phyloP scores from a whole-genome alignment of 495 filamentous ascomycete genomes.

The Aspergillus sclerotiicarbonarius region DNA sequence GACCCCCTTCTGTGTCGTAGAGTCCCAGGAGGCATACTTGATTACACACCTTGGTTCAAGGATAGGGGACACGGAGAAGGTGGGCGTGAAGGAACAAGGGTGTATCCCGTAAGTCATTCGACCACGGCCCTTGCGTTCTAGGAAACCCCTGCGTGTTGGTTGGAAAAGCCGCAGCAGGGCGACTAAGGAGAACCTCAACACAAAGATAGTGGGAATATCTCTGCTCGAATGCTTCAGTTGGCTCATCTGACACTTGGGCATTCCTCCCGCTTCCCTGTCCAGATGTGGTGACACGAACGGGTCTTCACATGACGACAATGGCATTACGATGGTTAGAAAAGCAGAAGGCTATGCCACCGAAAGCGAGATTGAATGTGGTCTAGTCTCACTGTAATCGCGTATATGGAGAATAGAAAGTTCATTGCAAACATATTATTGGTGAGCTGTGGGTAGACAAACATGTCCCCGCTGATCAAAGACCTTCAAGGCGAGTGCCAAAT shows the following conservation, averaged over 20 bases:
- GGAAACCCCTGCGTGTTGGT: no score
- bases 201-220: background rate
- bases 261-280: background rate
- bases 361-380: constrained; percentile 4
- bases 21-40: no score
- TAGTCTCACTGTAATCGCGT: background rate
- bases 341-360: background rate
- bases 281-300: constrained; percentile 5
- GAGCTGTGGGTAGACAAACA: background rate
- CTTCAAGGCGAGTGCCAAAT: background rate
- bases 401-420: background rate
- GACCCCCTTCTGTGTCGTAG: background rate
- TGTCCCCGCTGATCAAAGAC: constrained; percentile 1
- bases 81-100: no score
- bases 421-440: background rate
- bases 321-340: background rate
- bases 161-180: no score
- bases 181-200: background rate
- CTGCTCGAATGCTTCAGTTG: background rate
- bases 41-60: no score
- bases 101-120: no score
- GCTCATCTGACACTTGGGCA: background rate
- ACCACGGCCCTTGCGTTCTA: no score
- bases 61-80: no score
- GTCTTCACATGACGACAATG: constrained; percentile 2